Percentiles rank a stretch among this genome's conserved stretches.
These are phyloP conservation scores for Cicer yamashitae DNA, from an alignment of 306 rosid species.

Conservation along the genomic window DNA sequence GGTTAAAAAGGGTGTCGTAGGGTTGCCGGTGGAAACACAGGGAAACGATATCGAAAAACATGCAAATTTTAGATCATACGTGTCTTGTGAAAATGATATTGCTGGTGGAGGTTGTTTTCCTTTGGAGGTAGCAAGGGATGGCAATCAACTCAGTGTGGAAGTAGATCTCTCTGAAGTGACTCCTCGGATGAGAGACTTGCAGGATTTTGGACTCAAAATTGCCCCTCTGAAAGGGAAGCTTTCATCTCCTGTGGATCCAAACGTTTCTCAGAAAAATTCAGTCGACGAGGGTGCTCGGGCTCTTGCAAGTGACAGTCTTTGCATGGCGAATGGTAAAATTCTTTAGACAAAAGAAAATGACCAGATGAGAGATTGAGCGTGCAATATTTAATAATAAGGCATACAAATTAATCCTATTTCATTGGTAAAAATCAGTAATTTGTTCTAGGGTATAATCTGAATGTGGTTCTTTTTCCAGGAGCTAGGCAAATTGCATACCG, in stretches of 20 bases:
- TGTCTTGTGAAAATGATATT: conserved; percentile 37
- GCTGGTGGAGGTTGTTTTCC: conserved; percentile 44
- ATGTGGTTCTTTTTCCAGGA: conserved; percentile 61
- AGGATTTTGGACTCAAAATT: conserved; percentile 67
- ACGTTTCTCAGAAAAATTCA: conserved; percentile 51
- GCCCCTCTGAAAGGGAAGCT: conserved; percentile 56
- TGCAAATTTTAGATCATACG: conserved; percentile 42
- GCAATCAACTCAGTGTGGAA: conserved; percentile 56
- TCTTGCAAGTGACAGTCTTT: conserved; percentile 48
- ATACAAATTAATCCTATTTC: conserved; percentile 34
- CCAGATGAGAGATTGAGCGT: conserved; percentile 51
- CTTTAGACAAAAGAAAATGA: conserved; percentile 48
- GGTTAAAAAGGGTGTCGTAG: conserved; percentile 47
- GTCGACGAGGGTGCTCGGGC: conserved; percentile 51
- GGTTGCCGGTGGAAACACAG: conserved; percentile 44
- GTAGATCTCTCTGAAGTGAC: conserved; percentile 56
- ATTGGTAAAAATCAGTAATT: conserved; percentile 46
- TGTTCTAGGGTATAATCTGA: conserved; percentile 50
- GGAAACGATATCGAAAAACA: conserved; percentile 51
- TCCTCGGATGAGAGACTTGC: conserved; percentile 75
- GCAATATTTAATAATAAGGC: conserved; percentile 48
- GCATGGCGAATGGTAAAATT: conserved; percentile 55
- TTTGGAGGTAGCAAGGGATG: conserved; percentile 51
- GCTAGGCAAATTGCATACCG: conserved; percentile 57
- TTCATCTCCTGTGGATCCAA: conserved; percentile 54